These are phyloP conservation scores for Cystofilobasidium capitatum DNA, from an alignment of 768 basidiomycete genomes.

Conservation along the genomic window DNA sequence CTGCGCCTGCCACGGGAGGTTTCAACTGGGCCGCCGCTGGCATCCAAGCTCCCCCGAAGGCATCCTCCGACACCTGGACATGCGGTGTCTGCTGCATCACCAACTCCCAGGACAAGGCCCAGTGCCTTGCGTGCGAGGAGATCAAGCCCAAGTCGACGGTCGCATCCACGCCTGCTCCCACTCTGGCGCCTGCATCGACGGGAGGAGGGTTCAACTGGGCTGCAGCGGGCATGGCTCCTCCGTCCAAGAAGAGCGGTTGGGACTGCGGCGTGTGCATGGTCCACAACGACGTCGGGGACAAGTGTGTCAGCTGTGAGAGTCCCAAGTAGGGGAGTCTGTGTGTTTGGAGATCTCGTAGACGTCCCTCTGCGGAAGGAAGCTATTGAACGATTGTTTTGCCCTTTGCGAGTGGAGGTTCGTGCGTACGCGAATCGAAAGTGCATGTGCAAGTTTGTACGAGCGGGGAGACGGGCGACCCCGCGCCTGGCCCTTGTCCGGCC, in stretches of 20 bases:
- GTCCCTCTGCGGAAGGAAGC: too few species aligned
- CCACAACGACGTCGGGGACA: constrained; percentile 3
- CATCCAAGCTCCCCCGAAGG: constrained; percentile 7
- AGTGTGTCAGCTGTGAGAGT: constrained; percentile 21
- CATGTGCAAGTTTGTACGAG: too few species aligned
- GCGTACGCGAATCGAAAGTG: too few species aligned
- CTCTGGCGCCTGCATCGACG: neutral
- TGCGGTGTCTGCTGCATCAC: constrained; percentile 2
- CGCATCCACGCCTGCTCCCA: neutral
- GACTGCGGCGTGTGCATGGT: constrained; percentile 23
- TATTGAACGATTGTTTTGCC: too few species aligned
- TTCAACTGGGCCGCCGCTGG: constrained; percentile 26
- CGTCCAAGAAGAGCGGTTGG: constrained; percentile 15
- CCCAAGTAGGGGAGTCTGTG: constrained; percentile 9
- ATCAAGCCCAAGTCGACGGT: neutral
- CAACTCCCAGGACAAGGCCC: neutral
- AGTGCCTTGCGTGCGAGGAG: constrained; percentile 26
- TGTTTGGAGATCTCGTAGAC: too few species aligned
- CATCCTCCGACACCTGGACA: constrained; percentile 8
- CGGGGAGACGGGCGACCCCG: too few species aligned
- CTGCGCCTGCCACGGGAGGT: neutral
- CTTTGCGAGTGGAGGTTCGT: too few species aligned
- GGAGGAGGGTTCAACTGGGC: constrained; percentile 24
- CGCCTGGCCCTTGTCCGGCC: too few species aligned
- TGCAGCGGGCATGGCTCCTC: constrained; percentile 15